A percentile compares a stretch with the other conserved stretches of the same genome.
These are phyloP conservation scores for Yamadazyma olivae DNA, from an alignment of 805 yeast genomes.

Conservation along the genomic window DNA sequence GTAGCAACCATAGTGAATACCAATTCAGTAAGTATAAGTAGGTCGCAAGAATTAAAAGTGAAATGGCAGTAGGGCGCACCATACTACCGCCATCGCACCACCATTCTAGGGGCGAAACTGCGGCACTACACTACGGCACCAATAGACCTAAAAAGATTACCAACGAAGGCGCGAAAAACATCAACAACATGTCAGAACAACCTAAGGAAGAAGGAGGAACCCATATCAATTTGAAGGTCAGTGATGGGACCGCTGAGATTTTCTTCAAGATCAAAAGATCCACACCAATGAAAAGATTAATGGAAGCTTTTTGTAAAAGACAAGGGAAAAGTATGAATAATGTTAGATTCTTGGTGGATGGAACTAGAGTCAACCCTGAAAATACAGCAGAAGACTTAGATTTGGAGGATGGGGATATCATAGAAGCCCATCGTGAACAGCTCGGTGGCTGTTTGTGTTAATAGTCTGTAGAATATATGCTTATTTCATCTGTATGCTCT, in stretches of 20 bases:
- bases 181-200: conserved; percentile 19
- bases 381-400: conserved; percentile 93
- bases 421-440: conserved; percentile 97
- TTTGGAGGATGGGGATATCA: conserved; percentile 92
- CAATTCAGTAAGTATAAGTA: too few relatives aligned
- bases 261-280: conserved; percentile 92
- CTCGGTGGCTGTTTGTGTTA: conserved; percentile 50
- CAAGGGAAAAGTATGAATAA: conserved; percentile 86
- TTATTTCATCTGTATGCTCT: too few relatives aligned
- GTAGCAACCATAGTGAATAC: too few relatives aligned
- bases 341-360: conserved; percentile 88
- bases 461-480: too few relatives aligned
- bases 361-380: conserved; percentile 81
- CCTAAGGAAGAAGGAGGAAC: conserved; percentile 47
- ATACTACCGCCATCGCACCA: too few relatives aligned
- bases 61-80: too few relatives aligned
- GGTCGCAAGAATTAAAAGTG: too few relatives aligned
- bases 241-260: conserved; percentile 91
- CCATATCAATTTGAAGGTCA: conserved; percentile 89
- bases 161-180: neutral
- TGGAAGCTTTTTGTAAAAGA: conserved; percentile 98
- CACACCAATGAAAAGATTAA: conserved; percentile 88
- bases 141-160: too few relatives aligned
- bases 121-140: too few relatives aligned
- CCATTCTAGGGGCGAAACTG: too few relatives aligned